Conservation (phyloP, 106 monocot species). For the Chionographis japonica region DNA sequence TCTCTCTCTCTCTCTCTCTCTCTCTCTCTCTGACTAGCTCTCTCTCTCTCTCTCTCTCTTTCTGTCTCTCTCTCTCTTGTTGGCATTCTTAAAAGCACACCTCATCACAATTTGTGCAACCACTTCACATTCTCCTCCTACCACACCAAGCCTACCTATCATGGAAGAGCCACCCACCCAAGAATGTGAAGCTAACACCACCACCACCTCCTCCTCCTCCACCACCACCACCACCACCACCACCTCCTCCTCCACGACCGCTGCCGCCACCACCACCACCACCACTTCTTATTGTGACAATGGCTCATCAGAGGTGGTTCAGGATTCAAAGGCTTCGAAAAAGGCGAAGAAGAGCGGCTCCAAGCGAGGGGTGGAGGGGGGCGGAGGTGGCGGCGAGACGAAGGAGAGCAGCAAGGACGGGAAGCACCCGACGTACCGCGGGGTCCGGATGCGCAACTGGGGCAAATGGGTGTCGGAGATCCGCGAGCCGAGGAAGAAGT, state of each 20-base stretch:
- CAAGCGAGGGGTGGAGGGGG: neutral
- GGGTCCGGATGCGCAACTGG: conserved; percentile 83
- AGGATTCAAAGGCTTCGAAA: too few relatives aligned
- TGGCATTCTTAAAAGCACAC: conserved; percentile 18
- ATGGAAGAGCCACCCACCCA: conserved; percentile 8
- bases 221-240: conserved; percentile 16
- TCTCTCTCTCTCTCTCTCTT: neutral
- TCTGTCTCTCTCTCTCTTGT: neutral
- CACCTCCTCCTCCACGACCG: conserved; percentile 16
- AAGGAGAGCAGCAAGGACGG: conserved; percentile 27
- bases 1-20: conserved; percentile 5
- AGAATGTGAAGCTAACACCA: neutral
- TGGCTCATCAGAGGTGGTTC: neutral
- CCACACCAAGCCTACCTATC: neutral
- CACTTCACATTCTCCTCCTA: neutral
- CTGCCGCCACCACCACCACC: neutral
- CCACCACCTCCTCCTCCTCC: conserved; percentile 1
- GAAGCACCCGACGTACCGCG: conserved; percentile 54
- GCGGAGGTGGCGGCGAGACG: neutral
- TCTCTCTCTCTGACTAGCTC: conserved; percentile 6
- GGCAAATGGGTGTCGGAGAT: conserved; percentile 93
- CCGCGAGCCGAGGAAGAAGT: conserved; percentile 82
- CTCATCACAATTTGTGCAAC: conserved; percentile 5
- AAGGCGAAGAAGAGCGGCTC: neutral
- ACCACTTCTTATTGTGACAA: neutral